phyloP scores from a whole-genome alignment of 805 yeast species.

The Nakazawaea pomicola region DNA sequence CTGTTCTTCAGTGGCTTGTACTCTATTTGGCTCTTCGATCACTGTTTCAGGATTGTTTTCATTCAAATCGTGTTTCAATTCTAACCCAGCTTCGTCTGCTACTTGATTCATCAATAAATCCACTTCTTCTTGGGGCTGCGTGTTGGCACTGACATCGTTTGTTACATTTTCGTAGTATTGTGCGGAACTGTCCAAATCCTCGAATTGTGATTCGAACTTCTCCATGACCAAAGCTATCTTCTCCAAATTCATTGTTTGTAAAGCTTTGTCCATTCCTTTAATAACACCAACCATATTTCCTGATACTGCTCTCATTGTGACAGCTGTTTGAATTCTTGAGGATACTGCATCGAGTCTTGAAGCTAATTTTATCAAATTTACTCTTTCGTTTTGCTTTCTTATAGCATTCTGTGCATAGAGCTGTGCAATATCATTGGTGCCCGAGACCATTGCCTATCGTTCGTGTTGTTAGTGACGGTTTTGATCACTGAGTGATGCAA shows the following conservation, averaged over 20 bases:
- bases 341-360: conserved; percentile 96
- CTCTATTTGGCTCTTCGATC: conserved; percentile 26
- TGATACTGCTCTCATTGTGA: conserved; percentile 93
- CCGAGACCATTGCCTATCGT: conserved; percentile 64
- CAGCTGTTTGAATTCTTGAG: conserved; percentile 94
- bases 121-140: conserved; percentile 94
- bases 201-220: conserved; percentile 92
- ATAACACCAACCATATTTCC: conserved; percentile 93
- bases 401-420: conserved; percentile 95
- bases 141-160: conserved; percentile 77
- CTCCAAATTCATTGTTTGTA: conserved; percentile 93
- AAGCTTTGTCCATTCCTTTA: conserved; percentile 92
- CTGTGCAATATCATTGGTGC: conserved; percentile 87
- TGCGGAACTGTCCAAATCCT: conserved; percentile 90
- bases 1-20: conserved; percentile 53
- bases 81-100: conserved; percentile 97
- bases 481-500: background rate
- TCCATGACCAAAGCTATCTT: conserved; percentile 94
- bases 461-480: conserved; percentile 2
- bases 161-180: conserved; percentile 92
- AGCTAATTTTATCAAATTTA: conserved; percentile 75
- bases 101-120: conserved; percentile 86
- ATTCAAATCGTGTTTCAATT: conserved; percentile 77
- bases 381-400: conserved; percentile 80
- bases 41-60: conserved; percentile 52